phyloP scores from a whole-genome alignment of 2,329 filamentous ascomycete genomes.

The Colletotrichum navitas region DNA sequence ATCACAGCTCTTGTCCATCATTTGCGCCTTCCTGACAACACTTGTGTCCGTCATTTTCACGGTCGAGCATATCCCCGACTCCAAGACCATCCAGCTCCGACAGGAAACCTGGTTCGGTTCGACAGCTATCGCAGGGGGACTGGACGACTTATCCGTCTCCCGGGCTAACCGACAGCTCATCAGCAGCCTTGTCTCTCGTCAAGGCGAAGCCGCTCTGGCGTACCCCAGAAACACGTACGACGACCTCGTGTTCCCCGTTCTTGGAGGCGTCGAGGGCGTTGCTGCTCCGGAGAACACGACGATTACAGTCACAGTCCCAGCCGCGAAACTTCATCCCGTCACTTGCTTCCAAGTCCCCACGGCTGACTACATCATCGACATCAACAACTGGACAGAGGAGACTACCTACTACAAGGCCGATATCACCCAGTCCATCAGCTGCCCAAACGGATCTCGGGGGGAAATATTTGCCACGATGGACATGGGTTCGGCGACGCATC shows the following conservation, averaged over 20 bases:
- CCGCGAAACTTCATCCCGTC: background rate
- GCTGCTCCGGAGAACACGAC: background rate
- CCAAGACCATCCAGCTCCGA: background rate
- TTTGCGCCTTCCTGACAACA: slow-evolving; percentile 13
- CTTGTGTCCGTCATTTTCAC: slow-evolving; percentile 22
- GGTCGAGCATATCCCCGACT: background rate
- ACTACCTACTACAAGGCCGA: background rate
- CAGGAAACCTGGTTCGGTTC: slow-evolving; percentile 17
- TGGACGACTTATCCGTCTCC: background rate
- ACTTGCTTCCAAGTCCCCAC: background rate
- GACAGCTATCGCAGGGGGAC: background rate
- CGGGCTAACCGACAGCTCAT: background rate
- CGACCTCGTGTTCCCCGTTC: background rate
- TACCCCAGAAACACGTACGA: slow-evolving; percentile 12
- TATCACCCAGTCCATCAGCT: background rate
- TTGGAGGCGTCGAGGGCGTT: background rate
- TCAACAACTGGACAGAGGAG: slow-evolving; percentile 6
- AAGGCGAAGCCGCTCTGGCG: background rate
- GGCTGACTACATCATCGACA: background rate
- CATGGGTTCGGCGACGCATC: background rate
- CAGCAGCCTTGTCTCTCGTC: background rate
- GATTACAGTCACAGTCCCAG: background rate
- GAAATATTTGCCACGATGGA: background rate
- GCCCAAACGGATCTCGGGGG: background rate
- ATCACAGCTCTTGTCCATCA: slow-evolving; percentile 4